These are phyloP conservation scores for Xylaria grammica DNA, from an alignment of 495 filamentous ascomycete genomes.

Conservation along the genomic window DNA sequence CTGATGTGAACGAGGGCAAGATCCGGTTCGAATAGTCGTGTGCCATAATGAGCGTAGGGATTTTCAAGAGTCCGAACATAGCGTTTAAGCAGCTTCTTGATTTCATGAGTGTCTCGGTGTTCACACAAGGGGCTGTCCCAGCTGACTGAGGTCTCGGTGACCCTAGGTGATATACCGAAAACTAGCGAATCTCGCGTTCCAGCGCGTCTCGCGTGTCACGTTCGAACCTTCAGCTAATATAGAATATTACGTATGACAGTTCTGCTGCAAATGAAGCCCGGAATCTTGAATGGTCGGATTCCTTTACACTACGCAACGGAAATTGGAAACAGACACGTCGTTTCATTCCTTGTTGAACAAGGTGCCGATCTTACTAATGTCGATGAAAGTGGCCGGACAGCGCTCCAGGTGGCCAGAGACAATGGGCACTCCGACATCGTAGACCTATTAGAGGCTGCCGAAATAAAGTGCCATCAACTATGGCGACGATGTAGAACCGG, in stretches of 20 bases:
- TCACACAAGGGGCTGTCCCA: no score
- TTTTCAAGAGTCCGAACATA: background rate
- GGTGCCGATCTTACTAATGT: background rate
- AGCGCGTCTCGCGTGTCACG: no score
- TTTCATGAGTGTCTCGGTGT: no score
- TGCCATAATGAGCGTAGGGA: background rate
- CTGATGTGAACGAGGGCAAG: constrained; percentile 72
- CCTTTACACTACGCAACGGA: constrained; percentile 3
- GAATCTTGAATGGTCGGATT: background rate
- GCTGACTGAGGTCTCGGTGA: no score
- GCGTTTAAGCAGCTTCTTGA: background rate
- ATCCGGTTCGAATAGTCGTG: constrained; percentile 25
- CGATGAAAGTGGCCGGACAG: constrained; percentile 2
- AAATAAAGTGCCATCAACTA: no score
- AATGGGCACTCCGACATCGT: background rate
- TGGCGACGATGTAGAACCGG: no score
- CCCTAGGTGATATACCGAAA: no score
- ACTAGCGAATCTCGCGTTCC: no score
- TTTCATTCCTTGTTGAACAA: constrained; percentile 9
- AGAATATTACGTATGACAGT: no score
- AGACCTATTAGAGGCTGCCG: background rate
- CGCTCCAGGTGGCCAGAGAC: constrained; percentile 3
- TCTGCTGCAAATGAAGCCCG: no score
- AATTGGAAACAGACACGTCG: background rate
- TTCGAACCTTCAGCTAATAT: no score